Base-by-base conservation (phyloP, 2,329 filamentous ascomycete species). In the Penicillium sp. region DNA sequence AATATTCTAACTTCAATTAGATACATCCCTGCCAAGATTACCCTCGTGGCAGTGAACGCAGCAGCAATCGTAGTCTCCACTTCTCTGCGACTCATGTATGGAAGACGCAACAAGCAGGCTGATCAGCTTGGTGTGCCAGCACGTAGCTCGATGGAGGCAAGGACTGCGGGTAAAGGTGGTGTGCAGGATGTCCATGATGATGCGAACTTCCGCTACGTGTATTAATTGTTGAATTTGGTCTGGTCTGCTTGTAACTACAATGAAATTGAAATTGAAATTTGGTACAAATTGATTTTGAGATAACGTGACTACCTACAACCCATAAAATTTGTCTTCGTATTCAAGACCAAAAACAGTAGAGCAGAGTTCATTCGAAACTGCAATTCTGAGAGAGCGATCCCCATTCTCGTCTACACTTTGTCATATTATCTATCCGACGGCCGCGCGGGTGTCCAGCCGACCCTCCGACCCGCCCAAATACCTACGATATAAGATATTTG, bases 11-110 rank as follows among this genome's bases (percentile, higher is more conserved):
- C 35, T 45, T 1, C 4, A 72, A 24, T 62, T 10, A 72, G 67
- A 0, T 73, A 73, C 24, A 60, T 68, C 19, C 72, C 75, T 2
- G 78, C 78, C 1, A 78, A 80, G 60, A 73, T 79, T 12, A 77
- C 75, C 5, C 74, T 81, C 42, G 72, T 78, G 30, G 76, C 74
- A 2, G 74, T 72, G 2, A 72, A 76, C 26, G 68, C 72, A 1
- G 66, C 68, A 0, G 72, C 69, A 0, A 75, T 77, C 8, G 28
- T 75, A 1, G 49, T 73, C 19, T 67, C 73, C 3, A 64, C 71
- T 0, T 33, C 47, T 5, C 65, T 78, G 47, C 62, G 70, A 6
- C 22, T 68, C 15, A 9, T 73, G 26, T 74, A 76, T 47, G 66
- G 65, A 4, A 62, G 53, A 56, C 72, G 72, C 15, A 78, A 78